Evolutionary conservation across 2,329 filamentous ascomycete genomes (phyloP).

Genomic region (Beauveria sp.): DNA sequence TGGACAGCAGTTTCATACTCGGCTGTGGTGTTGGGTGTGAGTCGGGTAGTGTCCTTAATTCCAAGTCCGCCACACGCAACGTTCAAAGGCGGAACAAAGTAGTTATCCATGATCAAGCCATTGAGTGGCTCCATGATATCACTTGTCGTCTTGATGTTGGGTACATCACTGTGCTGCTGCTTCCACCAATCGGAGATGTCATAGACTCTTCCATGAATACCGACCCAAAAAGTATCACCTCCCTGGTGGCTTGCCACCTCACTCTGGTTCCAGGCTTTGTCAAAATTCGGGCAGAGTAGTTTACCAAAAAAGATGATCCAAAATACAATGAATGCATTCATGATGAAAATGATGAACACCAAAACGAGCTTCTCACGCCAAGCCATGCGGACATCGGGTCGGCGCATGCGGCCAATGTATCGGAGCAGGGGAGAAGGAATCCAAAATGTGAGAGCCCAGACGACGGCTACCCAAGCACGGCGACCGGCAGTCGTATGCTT

Average conservation of each 20-base stretch:
- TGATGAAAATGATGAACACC: slow-evolving; percentile 67
- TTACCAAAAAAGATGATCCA: slow-evolving; percentile 85
- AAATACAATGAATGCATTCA: slow-evolving; percentile 80
- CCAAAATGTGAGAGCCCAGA: slow-evolving; percentile 88
- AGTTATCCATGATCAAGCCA: slow-evolving; percentile 72
- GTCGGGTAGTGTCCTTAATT: slow-evolving; percentile 42
- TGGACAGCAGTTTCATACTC: slow-evolving; percentile 54
- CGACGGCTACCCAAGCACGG: slow-evolving; percentile 70
- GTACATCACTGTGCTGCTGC: slow-evolving; percentile 70
- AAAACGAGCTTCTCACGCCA: slow-evolving; percentile 94
- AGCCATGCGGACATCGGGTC: slow-evolving; percentile 91
- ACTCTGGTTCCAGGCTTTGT: slow-evolving; percentile 75
- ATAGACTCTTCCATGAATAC: slow-evolving; percentile 81
- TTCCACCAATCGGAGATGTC: slow-evolving; percentile 87
- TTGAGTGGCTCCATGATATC: slow-evolving; percentile 69
- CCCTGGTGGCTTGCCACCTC: slow-evolving; percentile 66
- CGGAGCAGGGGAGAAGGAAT: slow-evolving; percentile 79
- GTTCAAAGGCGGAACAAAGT: slow-evolving; percentile 73
- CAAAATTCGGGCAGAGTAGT: slow-evolving; percentile 79
- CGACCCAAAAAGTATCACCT: slow-evolving; percentile 77
- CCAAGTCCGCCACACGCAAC: slow-evolving; percentile 69
- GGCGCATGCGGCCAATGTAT: slow-evolving; percentile 89
- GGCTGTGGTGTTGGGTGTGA: slow-evolving; percentile 60
- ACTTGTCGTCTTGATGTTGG: slow-evolving; percentile 47
- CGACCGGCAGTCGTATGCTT: slow-evolving; percentile 55